Evolutionary conservation across 192 early-diverging fungal genomes (phyloP).

Genomic region (Backusella circina): DNA sequence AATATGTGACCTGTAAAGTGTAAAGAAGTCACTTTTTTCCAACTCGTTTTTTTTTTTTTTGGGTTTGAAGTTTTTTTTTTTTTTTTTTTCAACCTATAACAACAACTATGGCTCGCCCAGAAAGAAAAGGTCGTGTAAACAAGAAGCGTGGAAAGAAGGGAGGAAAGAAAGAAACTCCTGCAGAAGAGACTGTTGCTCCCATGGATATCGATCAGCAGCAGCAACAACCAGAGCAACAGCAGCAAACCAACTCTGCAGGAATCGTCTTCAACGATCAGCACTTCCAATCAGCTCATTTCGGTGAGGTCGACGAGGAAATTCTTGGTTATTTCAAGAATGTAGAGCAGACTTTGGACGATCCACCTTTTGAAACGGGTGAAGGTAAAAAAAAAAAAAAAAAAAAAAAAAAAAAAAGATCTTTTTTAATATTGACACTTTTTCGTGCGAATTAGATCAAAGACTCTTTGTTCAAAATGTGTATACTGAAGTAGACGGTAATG

Average conservation of each 20-base stretch:
- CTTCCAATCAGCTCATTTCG: constrained; percentile 37
- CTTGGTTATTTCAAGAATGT: constrained; percentile 59
- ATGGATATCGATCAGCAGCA: neutral
- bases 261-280: constrained; percentile 19
- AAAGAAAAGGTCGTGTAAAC: constrained; percentile 21
- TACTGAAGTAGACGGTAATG: constrained; percentile 69
- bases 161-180: neutral
- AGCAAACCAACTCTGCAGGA: constrained; percentile 1
- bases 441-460: constrained; percentile 51
- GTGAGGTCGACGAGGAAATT: constrained; percentile 49
- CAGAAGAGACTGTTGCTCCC: neutral
- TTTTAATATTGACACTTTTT: neutral
- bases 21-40: no score
- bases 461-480: constrained; percentile 80
- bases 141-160: constrained; percentile 25
- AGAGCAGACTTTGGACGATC: constrained; percentile 56
- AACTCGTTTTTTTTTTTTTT: no score
- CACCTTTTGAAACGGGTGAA: constrained; percentile 55
- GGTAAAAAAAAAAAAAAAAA: constrained; percentile 31
- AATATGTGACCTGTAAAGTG: no score
- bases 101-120: constrained; percentile 12
- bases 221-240: neutral
- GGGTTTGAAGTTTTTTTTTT: no score
- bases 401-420: no score
- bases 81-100: no score